Evolutionary conservation across 2,329 filamentous ascomycete species (phyloP).

Genomic region (Pyrenophora teres): DNA sequence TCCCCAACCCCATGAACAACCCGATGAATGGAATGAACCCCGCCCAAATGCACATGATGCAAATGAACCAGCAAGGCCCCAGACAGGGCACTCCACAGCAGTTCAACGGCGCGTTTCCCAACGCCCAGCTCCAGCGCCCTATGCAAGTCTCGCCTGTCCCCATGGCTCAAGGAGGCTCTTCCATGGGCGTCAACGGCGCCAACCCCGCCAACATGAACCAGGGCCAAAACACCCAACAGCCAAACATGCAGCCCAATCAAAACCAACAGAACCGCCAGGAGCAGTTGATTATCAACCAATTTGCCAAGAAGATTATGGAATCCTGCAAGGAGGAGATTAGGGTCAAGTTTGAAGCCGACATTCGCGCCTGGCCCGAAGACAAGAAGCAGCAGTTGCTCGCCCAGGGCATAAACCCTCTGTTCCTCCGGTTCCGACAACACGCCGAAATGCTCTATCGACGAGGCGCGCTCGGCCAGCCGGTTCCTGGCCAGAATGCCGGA

Average conservation of each 20-base stretch:
- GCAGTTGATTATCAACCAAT: constrained; percentile 46
- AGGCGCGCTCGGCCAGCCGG: constrained; percentile 26
- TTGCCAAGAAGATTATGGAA: constrained; percentile 55
- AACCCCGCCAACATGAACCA: constrained; percentile 25
- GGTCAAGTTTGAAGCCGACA: constrained; percentile 46
- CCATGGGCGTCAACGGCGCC: constrained; percentile 40
- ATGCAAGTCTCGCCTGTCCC: constrained; percentile 58
- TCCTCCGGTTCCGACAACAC: constrained; percentile 57
- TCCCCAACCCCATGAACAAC: constrained; percentile 31
- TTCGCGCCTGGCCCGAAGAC: constrained; percentile 53
- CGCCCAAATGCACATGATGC: constrained; percentile 46
- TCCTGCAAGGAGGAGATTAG: constrained; percentile 57
- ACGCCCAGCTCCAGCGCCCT: constrained; percentile 55
- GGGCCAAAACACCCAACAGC: constrained; percentile 38
- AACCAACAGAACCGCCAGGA: constrained; percentile 26
- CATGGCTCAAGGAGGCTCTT: constrained; percentile 39
- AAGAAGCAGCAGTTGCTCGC: constrained; percentile 53
- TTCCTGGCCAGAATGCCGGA: constrained; percentile 28
- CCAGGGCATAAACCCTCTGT: constrained; percentile 56
- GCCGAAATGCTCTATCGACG: constrained; percentile 45
- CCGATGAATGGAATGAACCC: constrained; percentile 38
- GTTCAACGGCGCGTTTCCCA: constrained; percentile 51
- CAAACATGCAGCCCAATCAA: constrained; percentile 37
- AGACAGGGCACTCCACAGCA: constrained; percentile 51
- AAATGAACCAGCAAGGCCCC: constrained; percentile 40